Conservation (phyloP, 1,284 basidiomycete genomes). For the Ganoderma meredithae region DNA sequence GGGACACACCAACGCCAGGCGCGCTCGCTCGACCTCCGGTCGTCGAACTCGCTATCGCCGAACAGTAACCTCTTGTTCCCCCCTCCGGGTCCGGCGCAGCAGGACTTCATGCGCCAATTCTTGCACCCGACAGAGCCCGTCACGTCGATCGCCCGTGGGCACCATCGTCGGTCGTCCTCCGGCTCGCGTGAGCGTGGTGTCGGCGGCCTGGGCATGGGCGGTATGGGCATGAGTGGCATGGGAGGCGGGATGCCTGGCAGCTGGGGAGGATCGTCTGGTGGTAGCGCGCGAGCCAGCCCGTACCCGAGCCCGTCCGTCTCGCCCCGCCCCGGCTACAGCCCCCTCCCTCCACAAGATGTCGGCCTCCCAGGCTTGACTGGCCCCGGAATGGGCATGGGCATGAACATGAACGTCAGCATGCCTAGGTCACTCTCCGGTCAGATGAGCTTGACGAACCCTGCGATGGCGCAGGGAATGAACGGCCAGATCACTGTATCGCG, state of each 20-base stretch:
- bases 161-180: slow-evolving; percentile 67
- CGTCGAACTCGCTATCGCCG: slow-evolving; percentile 33
- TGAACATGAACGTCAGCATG: slow-evolving; percentile 26
- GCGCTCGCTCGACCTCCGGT: slow-evolving; percentile 36
- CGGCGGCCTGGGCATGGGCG: slow-evolving; percentile 27
- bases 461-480: slow-evolving; percentile 23
- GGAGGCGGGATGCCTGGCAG: slow-evolving; percentile 34
- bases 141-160: slow-evolving; percentile 49
- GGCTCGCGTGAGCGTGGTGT: slow-evolving; percentile 54
- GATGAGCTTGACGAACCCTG: slow-evolving; percentile 28
- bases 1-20: slow-evolving; percentile 34
- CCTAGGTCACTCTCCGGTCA: slow-evolving; percentile 27
- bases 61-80: slow-evolving; percentile 36
- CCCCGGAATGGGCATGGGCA: slow-evolving; percentile 24
- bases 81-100: slow-evolving; percentile 50
- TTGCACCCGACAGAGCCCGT: slow-evolving; percentile 51
- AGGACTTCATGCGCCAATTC: slow-evolving; percentile 55
- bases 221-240: slow-evolving; percentile 27
- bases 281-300: slow-evolving; percentile 52
- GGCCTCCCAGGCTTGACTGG: slow-evolving; percentile 32
- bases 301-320: slow-evolving; percentile 68
- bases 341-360: slow-evolving; percentile 40
- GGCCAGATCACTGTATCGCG: slow-evolving; percentile 19
- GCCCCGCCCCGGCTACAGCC: slow-evolving; percentile 40
- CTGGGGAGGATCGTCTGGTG: slow-evolving; percentile 38